Percentiles rank a stretch among this genome's conserved stretches.
These are phyloP conservation scores for Corchorus olitorius DNA, from an alignment of 345 rosid species.

Conservation along the genomic window DNA sequence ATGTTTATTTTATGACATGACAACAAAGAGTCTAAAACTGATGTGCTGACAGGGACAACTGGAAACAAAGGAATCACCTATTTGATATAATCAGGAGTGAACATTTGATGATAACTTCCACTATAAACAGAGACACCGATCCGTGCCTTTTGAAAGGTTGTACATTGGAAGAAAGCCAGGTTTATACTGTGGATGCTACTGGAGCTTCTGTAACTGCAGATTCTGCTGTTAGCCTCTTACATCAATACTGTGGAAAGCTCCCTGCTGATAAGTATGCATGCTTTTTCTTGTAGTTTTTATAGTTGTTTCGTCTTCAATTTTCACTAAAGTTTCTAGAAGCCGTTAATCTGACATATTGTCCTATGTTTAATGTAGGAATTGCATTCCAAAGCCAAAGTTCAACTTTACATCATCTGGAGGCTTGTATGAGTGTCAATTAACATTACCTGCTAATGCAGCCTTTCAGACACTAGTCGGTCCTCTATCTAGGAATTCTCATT, in stretches of 20 bases:
- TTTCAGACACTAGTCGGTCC: conserved; percentile 61
- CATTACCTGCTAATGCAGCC: conserved; percentile 57
- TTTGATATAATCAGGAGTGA: conserved; percentile 70
- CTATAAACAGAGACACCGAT: conserved; percentile 53
- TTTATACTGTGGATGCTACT: conserved; percentile 45
- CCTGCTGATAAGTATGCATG: conserved; percentile 52
- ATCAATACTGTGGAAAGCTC: conserved; percentile 60
- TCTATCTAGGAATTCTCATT: conserved; percentile 43
- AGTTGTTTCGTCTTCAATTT: neutral
- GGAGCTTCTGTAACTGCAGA: conserved; percentile 60
- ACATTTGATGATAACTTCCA: conserved; percentile 49
- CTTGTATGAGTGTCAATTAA: conserved; percentile 44
- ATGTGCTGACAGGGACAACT: conserved; percentile 55
- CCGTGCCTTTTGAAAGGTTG: conserved; percentile 34
- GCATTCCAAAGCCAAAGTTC: conserved; percentile 50
- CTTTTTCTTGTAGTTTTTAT: conserved; percentile 11
- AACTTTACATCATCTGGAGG: conserved; percentile 34
- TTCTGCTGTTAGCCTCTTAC: conserved; percentile 51
- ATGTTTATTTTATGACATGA: conserved; percentile 6
- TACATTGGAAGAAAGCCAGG: conserved; percentile 32
- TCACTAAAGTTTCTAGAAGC: neutral
- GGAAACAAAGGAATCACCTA: conserved; percentile 59
- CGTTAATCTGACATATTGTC: neutral
- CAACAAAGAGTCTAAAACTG: conserved; percentile 2
- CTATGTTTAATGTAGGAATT: conserved; percentile 44